Conservation (phyloP, 2,329 filamentous ascomycete species). For the Sclerotinia subarctica region DNA sequence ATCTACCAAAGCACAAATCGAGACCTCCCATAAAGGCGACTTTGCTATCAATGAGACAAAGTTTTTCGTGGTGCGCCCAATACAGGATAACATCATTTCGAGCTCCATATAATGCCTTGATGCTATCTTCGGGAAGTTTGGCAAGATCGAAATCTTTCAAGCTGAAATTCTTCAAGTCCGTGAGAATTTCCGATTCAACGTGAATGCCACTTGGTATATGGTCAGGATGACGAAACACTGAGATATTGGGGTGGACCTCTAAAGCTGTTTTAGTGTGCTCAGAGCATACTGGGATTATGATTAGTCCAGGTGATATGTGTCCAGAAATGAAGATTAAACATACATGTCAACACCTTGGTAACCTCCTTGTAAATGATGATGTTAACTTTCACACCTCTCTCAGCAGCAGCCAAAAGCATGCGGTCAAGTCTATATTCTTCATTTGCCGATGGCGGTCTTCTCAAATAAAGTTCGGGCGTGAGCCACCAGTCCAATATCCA, state of each 20-base stretch:
- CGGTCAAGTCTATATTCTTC: constrained; percentile 80
- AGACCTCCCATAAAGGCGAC: constrained; percentile 88
- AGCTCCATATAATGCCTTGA: constrained; percentile 79
- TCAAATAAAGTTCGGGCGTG: constrained; percentile 78
- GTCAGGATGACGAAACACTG: constrained; percentile 87
- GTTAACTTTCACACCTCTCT: constrained; percentile 79
- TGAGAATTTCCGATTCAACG: constrained; percentile 64
- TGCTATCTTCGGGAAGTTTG: constrained; percentile 66
- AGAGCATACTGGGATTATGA: constrained; percentile 52
- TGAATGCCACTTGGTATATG: constrained; percentile 73
- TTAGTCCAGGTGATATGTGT: neutral
- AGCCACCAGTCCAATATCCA: constrained; percentile 86
- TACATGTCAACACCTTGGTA: constrained; percentile 73
- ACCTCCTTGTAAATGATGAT: constrained; percentile 94
- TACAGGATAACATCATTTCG: constrained; percentile 79
- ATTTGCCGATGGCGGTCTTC: constrained; percentile 76
- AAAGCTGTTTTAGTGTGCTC: constrained; percentile 77
- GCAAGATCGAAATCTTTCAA: constrained; percentile 55
- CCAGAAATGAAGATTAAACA: constrained; percentile 44
- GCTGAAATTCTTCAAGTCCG: constrained; percentile 50
- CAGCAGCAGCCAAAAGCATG: constrained; percentile 76
- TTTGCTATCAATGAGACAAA: constrained; percentile 75
- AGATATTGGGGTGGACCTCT: constrained; percentile 81
- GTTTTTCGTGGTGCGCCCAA: constrained; percentile 93
- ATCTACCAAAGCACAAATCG: constrained; percentile 83